These are phyloP conservation scores for Didymella sp. DNA, from an alignment of 2,329 filamentous ascomycete genomes.

Conservation along the genomic window DNA sequence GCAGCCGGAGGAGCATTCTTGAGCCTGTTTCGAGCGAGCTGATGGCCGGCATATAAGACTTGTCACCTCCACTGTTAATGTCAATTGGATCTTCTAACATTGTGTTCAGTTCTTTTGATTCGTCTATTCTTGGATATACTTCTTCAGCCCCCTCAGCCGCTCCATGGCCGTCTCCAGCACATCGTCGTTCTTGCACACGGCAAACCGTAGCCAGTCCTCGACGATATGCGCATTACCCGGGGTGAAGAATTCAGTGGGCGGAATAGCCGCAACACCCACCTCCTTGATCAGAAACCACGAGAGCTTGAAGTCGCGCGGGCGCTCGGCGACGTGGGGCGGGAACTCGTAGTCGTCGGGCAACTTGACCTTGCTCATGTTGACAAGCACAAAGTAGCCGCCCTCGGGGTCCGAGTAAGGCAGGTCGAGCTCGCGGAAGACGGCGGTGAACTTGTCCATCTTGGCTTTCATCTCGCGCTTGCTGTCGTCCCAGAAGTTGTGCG, in stretches of 20 bases:
- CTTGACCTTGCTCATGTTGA: constrained; percentile 88
- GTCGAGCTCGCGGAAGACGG: constrained; percentile 59
- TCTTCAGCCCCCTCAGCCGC: constrained; percentile 57
- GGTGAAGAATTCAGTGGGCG: constrained; percentile 97
- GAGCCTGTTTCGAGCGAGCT: constrained; percentile 8
- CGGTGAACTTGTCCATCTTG: constrained; percentile 87
- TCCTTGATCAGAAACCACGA: constrained; percentile 98
- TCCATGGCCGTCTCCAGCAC: constrained; percentile 65
- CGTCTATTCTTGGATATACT: constrained; percentile 53
- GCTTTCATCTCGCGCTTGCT: constrained; percentile 85
- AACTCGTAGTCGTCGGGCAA: constrained; percentile 86
- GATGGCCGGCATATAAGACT: neutral
- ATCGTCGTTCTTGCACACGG: constrained; percentile 93
- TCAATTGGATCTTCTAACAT: neutral
- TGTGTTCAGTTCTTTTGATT: no score
- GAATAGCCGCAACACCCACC: constrained; percentile 92
- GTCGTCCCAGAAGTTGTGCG: constrained; percentile 84
- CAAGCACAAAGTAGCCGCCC: constrained; percentile 96
- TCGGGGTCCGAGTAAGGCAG: constrained; percentile 84
- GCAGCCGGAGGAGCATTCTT: constrained; percentile 5
- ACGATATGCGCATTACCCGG: constrained; percentile 81
- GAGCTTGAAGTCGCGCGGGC: constrained; percentile 92
- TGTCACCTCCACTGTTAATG: neutral
- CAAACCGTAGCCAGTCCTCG: constrained; percentile 92
- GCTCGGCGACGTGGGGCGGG: constrained; percentile 82